Evolutionary conservation across 257 asterid species (phyloP), one percentile per base, ranked within the genome.

Genomic region (Gentiana macrophylla): DNA sequence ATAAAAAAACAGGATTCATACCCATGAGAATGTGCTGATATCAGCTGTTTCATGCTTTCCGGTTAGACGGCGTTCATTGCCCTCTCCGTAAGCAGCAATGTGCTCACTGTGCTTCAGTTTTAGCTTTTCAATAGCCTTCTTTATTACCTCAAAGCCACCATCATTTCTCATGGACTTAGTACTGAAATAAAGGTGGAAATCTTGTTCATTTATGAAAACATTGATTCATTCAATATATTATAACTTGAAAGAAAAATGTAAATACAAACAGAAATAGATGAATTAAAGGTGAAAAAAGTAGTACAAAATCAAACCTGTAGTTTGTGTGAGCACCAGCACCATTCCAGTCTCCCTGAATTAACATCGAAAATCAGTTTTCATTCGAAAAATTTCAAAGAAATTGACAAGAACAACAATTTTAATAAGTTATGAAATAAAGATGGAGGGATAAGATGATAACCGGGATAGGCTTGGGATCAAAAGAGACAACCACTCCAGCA

Each of bases 401-500:
- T 15, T 15, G 24, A 15, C 24, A 15, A 15, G 24, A 15, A 15
- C 24, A 15, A 15, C 24, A 15, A 15, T 15, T 15, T 15, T 15
- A 15, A 15, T 15, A 2, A 5, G 43, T 50, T 49, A 11, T 10
- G 38, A 47, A 38, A 60, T 37, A 43, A 41, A 15, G 24, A 15
- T 15, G 24, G 24, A 15, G 24, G 24, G 38, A 53, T 6, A 1
- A 11, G 15, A 45, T n/a, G n/a, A 78, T 57, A 41, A 83, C 92
- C 78, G 43, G 64, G 57, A 86, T 81, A 32, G 95, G 94, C 75
- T 86, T 86, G 1, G 95, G 95, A 56, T 86, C 94, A 15, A 86
- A 78, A 0, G 94, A 81, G 13, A 83, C 66, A 1, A 77, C 81
- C 0, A 81, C 90, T 24, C 91, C 95, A 0, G 95, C 90, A 7